Conservation (phyloP, 2,329 filamentous ascomycete genomes). For the Fonsecaea pugnacius region DNA sequence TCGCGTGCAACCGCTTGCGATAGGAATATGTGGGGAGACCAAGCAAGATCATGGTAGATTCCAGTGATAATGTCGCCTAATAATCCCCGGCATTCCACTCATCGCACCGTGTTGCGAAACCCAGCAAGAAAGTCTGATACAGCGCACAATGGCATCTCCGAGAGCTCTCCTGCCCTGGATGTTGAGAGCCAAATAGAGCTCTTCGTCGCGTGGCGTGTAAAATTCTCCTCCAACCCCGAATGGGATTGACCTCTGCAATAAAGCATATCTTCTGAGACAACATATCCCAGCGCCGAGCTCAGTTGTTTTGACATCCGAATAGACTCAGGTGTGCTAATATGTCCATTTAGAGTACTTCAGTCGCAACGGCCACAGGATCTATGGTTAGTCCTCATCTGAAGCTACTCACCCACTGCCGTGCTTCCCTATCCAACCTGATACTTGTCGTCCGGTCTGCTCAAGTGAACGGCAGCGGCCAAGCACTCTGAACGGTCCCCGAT, state of each 20-base stretch:
- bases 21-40: not conserved
- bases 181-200: not conserved
- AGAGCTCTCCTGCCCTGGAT: not conserved
- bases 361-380: constrained; percentile 51
- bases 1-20: not conserved
- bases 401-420: constrained; percentile 48
- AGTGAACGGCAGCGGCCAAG: constrained; percentile 47
- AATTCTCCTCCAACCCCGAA: not conserved
- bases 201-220: not conserved
- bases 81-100: not conserved
- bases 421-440: constrained; percentile 48
- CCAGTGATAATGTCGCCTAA: not conserved
- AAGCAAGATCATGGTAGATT: not conserved
- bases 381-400: constrained; percentile 53
- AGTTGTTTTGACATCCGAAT: not conserved
- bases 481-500: constrained; percentile 43
- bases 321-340: not conserved
- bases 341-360: constrained; percentile 8
- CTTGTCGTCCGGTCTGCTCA: constrained; percentile 49
- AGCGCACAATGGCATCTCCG: not conserved
- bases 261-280: not conserved
- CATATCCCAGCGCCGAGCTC: not conserved
- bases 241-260: not conserved
- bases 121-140: not conserved
- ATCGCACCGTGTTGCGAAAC: not conserved